A percentile compares a stretch with the other conserved stretches of the same genome.
Evolutionary conservation across 2,329 filamentous ascomycete species (phyloP).

Genomic region (Clarireedia monteithiana): DNA sequence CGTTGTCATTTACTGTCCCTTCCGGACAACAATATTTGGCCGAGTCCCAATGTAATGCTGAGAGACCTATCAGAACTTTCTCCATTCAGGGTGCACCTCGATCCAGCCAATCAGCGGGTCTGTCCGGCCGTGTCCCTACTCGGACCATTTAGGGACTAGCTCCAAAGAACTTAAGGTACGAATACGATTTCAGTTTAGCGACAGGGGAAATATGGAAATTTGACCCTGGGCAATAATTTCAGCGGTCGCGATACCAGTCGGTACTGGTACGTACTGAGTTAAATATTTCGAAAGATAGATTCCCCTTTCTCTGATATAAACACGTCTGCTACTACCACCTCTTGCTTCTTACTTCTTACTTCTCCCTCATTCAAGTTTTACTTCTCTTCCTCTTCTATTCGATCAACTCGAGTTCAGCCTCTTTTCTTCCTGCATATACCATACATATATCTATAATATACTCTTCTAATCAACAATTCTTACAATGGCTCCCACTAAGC

Average conservation of each 20-base stretch:
- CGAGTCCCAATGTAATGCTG: not conserved
- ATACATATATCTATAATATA: not conserved
- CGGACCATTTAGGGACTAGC: not conserved
- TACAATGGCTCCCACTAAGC: constrained; percentile 7
- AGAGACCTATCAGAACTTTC: not conserved
- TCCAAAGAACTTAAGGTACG: not conserved
- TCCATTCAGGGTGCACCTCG: not conserved
- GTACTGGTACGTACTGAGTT: not conserved
- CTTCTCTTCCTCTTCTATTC: not conserved
- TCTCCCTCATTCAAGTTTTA: constrained; percentile 1
- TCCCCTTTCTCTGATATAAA: constrained; percentile 2
- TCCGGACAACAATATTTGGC: too few relatives aligned
- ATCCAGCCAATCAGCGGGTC: not conserved
- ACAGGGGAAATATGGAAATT: not conserved
- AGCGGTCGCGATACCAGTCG: not conserved
- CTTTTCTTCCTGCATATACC: not conserved
- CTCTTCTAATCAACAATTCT: constrained; percentile 1
- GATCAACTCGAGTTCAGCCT: constrained; percentile 11
- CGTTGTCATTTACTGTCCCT: too few relatives aligned
- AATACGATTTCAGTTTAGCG: constrained; percentile 1
- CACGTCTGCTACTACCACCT: not conserved
- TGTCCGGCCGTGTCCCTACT: not conserved
- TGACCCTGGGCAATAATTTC: constrained; percentile 3
- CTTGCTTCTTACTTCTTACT: not conserved
- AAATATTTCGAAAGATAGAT: not conserved